Evolutionary conservation across 768 basidiomycete genomes (phyloP), one percentile per base, ranked within the genome.

Genomic region (Trametopsis cervina): DNA sequence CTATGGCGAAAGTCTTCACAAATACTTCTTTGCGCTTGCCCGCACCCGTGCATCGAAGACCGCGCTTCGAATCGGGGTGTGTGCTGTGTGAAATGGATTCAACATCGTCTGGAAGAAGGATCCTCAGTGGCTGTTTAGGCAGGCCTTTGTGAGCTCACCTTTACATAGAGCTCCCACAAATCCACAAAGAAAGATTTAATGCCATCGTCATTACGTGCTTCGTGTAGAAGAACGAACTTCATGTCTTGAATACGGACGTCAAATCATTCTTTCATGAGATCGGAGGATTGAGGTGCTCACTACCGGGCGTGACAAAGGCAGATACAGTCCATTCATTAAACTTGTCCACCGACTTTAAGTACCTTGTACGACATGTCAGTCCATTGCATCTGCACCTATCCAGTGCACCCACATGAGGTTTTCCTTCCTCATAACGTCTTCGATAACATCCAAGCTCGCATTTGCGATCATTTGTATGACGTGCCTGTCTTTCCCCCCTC

Each of bases 301-400:
- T 96, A 52, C 87, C 89, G 1, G 94, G 84, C 0, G 96, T 98
- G 17, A 98, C 73, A 68, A 97, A 98, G 24, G 89, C 92, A 13
- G 96, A 98, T 17, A 98, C 83, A 2, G 83, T 94, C 96, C 96
- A 99, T 63, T 98, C 96, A 61, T 98, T 97, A 69, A 97, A 96
- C 70, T 86, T 90, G 75, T 99, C 96, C 50, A 98, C 83, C 15
- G 83, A 80, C 63, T 94, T 95, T 48, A 97, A 74, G 66, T 97
- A 97, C 87, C 96, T 98, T 61, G 35, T 35, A n/a, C 24, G 23
- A 40, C 29, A 7, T 33, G 29, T 33, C 7, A 33, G 29, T 15
- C 9, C 29, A 40, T 17, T 13, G 22, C 23, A 40, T 22, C n/a
- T 27, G 12, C n/a, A 15, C 26, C 46, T 15, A 10, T n/a, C 25